Percentiles rank a stretch among this genome's conserved stretches.
Conservation (phyloP, 257 asterid genomes). For the Primulina tabacum region DNA sequence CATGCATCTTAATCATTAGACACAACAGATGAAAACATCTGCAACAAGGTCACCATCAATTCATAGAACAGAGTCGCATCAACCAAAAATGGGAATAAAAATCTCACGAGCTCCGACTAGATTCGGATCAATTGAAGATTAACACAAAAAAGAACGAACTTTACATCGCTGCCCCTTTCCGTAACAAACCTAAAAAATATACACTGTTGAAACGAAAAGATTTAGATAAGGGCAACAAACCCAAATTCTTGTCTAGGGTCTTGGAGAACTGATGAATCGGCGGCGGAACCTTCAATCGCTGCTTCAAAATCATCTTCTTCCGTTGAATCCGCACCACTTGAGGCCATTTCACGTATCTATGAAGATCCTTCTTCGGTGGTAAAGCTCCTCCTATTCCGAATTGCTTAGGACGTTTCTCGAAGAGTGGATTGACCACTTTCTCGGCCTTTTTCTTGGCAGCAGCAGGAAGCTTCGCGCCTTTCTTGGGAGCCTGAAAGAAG, state of each 20-base stretch:
- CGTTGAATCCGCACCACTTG: slow-evolving; percentile 48
- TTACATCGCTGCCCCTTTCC: too few species aligned
- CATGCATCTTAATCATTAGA: neutral
- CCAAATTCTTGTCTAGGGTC: slow-evolving; percentile 42
- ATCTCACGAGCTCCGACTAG: too few species aligned
- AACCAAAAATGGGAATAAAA: too few species aligned
- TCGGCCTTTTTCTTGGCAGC: slow-evolving; percentile 35
- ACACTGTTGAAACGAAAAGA: neutral
- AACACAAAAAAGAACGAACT: too few species aligned
- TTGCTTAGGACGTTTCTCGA: slow-evolving; percentile 47
- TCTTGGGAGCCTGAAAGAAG: slow-evolving; percentile 39
- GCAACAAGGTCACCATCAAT: too few species aligned
- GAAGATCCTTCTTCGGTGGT: slow-evolving; percentile 51
- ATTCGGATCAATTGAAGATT: too few species aligned
- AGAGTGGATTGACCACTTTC: slow-evolving; percentile 39
- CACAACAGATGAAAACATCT: neutral
- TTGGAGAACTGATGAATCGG: slow-evolving; percentile 48
- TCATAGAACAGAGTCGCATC: too few species aligned
- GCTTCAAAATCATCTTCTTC: slow-evolving; percentile 43
- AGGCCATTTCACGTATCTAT: slow-evolving; percentile 45
- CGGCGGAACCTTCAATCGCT: slow-evolving; percentile 38
- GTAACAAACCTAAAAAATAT: neutral
- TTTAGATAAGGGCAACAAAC: slow-evolving; percentile 16
- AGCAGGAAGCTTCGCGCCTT: slow-evolving; percentile 33
- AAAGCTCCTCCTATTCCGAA: slow-evolving; percentile 52